Evolutionary conservation across 371 early-diverging fungal species (phyloP).

Genomic region (Neoconidiobolus thromboides): DNA sequence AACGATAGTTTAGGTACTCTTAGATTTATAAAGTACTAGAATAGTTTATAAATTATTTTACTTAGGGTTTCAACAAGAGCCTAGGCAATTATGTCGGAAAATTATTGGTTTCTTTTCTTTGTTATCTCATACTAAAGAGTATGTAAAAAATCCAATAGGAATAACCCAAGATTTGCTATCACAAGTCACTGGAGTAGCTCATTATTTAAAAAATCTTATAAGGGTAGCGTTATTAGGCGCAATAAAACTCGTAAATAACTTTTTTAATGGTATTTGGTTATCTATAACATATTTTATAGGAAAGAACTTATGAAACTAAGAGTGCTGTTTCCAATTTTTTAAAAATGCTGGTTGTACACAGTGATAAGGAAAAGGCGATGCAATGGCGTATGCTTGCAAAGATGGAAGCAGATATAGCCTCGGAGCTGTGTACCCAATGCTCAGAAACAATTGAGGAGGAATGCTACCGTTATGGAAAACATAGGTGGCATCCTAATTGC

Average conservation of each 20-base stretch:
- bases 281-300: slow-evolving; percentile 11
- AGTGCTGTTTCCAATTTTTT: slow-evolving; percentile 31
- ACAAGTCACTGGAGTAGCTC: slow-evolving; percentile 82
- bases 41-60: background rate
- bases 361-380: slow-evolving; percentile 22
- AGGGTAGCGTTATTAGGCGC: slow-evolving; percentile 77
- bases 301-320: slow-evolving; percentile 15
- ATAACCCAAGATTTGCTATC: slow-evolving; percentile 78
- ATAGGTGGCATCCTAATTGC: slow-evolving; percentile 68
- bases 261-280: background rate
- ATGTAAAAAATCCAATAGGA: slow-evolving; percentile 36
- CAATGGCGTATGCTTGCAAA: slow-evolving; percentile 10
- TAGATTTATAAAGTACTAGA: background rate
- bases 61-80: slow-evolving; percentile 57
- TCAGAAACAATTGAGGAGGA: slow-evolving; percentile 64
- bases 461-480: slow-evolving; percentile 44
- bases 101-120: slow-evolving; percentile 83
- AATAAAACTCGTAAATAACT: slow-evolving; percentile 43
- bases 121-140: slow-evolving; percentile 58
- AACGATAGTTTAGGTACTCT: slow-evolving; percentile 5
- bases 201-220: slow-evolving; percentile 76
- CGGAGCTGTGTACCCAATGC: slow-evolving; percentile 68
- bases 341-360: slow-evolving; percentile 27
- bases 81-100: slow-evolving; percentile 76
- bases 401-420: slow-evolving; percentile 36